Conservation (phyloP, 768 basidiomycete genomes). For the Leccinum uliginosum region DNA sequence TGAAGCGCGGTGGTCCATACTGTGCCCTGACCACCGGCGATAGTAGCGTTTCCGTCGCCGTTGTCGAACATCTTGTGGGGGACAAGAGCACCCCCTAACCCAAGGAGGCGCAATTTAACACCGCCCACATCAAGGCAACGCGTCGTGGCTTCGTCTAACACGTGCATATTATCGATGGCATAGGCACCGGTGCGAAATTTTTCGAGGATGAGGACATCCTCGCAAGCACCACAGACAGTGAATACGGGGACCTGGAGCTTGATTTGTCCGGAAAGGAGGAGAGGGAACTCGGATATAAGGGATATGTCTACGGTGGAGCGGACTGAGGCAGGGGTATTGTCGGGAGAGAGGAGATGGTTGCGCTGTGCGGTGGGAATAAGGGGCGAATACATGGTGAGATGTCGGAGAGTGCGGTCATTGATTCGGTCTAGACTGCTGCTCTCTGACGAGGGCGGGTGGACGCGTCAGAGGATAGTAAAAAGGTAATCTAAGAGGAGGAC, state of each 20-base stretch:
- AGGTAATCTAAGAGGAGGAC: conserved; percentile 16
- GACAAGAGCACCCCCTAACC: conserved; percentile 92
- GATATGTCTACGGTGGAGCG: conserved; percentile 71
- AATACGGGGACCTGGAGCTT: conserved; percentile 91
- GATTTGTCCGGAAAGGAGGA: conserved; percentile 85
- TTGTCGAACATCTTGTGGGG: conserved; percentile 95
- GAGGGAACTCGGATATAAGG: conserved; percentile 90
- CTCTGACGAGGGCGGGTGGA: conserved; percentile 42
- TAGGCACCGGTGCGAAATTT: conserved; percentile 84
- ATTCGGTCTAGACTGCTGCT: conserved; percentile 79
- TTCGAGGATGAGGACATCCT: conserved; percentile 91
- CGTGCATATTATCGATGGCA: conserved; percentile 82
- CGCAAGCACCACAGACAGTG: conserved; percentile 96
- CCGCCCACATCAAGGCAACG: conserved; percentile 89
- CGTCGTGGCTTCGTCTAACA: conserved; percentile 95
- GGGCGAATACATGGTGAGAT: conserved; percentile 94
- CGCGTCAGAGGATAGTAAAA: conserved; percentile 14
- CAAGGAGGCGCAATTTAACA: conserved; percentile 89
- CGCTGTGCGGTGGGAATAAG: conserved; percentile 83
- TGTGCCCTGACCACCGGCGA: conserved; percentile 95
- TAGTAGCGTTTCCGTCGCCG: conserved; percentile 92
- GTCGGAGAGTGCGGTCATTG: conserved; percentile 92
- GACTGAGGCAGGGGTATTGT: conserved; percentile 63
- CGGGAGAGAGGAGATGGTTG: conserved; percentile 67
- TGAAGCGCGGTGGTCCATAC: conserved; percentile 99